Evolutionary conservation across 2,329 filamentous ascomycete genomes (phyloP), one percentile per base, ranked within the genome.

Genomic region (Claviceps pazoutovae): DNA sequence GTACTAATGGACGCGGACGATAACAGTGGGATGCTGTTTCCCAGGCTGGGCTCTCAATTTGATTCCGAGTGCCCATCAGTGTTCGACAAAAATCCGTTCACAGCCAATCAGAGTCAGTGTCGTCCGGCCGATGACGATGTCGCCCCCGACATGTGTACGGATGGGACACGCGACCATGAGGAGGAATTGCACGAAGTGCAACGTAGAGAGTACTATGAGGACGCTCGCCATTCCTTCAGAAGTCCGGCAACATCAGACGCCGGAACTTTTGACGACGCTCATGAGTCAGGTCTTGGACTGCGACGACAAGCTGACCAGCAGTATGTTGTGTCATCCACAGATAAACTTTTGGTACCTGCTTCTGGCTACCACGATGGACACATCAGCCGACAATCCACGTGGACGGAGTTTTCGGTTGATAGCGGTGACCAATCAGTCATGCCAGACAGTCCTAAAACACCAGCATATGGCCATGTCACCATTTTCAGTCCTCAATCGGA

Each of bases 331-430:
- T 69, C 70, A 46, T 68, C 69, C 19, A 66, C 71, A 14, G 69
- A 69, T 51, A 74, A 68, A 52, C 66, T 80, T 8, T 64, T 66
- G 49, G 69, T 79, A 14, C 77, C 76, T 13, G 69, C 48, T 62
- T 70, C 57, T 59, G 70, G 48, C 60, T 69, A 49, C 63, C 71
- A 43, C 63, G 66, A 54, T 68, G 61, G 79, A 53, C 70, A 77
- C 39, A 64, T 66, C 19, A 81, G 78, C 55, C 74, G 78, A 48
- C 72, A 75, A 51, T 79, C 78, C 1, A 68, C 71, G n/a, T 82
- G 78, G 78, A 81, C 78, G 26, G 78, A 82, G 58, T 74, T 76
- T 54, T 79, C 78, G 0, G 66, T 80, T 9, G 75, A 76, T 16
- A 80, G 75, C 53, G 70, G 67, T 19, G 74, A 76, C 54, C 57